Conservation (phyloP, 2,329 filamentous ascomycete species). For the Penicillium sp. region DNA sequence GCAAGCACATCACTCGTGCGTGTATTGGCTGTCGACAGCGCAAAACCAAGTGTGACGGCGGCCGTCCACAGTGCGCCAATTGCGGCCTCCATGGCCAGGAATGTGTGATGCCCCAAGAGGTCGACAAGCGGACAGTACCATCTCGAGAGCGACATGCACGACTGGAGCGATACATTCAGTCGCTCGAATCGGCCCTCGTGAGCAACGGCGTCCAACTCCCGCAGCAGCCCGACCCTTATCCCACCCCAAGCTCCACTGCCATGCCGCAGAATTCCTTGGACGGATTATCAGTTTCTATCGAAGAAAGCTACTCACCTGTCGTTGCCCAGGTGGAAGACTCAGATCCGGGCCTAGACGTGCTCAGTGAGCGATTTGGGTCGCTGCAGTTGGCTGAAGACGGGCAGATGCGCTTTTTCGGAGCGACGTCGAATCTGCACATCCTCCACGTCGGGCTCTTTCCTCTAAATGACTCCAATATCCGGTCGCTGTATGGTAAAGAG, state of each 20-base stretch:
- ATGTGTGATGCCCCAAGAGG: background rate
- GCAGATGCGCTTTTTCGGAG: slow-evolving; percentile 27
- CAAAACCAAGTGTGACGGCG: slow-evolving; percentile 41
- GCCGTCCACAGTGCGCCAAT: slow-evolving; percentile 20
- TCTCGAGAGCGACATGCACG: slow-evolving; percentile 32
- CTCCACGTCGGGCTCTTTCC: slow-evolving; percentile 25
- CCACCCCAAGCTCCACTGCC: background rate
- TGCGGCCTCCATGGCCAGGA: slow-evolving; percentile 4
- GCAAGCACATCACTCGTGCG: slow-evolving; percentile 17
- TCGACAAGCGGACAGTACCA: background rate
- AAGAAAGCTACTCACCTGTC: background rate
- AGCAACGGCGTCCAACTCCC: background rate
- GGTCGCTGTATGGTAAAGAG: slow-evolving; percentile 21
- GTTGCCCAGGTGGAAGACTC: background rate
- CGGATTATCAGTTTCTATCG: background rate
- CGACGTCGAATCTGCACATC: slow-evolving; percentile 28
- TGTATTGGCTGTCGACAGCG: slow-evolving; percentile 41
- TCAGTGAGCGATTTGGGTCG: slow-evolving; percentile 22
- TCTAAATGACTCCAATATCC: slow-evolving; percentile 22
- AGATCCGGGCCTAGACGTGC: slow-evolving; percentile 53
- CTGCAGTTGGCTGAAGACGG: slow-evolving; percentile 27
- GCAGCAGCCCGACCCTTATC: background rate
- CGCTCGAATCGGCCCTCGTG: slow-evolving; percentile 32
- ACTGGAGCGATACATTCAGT: slow-evolving; percentile 60
- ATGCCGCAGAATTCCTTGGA: background rate